Base-by-base conservation (phyloP, 768 basidiomycete species). In the button mushroom (Agaricus bisporus) region DNA sequence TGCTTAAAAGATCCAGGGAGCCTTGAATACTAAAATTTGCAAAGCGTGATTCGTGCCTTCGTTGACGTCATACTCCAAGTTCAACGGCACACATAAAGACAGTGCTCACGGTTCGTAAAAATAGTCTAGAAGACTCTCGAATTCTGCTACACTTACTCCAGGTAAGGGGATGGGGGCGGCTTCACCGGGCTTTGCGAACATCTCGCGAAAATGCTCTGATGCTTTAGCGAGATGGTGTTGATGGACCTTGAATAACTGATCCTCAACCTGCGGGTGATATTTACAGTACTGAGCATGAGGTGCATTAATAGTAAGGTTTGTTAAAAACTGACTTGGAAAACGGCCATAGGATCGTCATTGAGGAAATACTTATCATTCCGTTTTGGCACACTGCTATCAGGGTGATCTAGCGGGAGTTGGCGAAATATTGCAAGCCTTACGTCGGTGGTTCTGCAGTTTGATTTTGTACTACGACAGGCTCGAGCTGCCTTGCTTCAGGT, bases 41-140 rank as follows among this genome's bases (percentile, higher is more conserved):
- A n/a, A n/a, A n/a, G n/a, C n/a, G n/a, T n/a, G n/a, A n/a, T 28
- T 26, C 14, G 25, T 22, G 5, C 10, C 36, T 22, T 22, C 22
- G 6, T 14, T 11, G 9, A 42, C 35, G 8, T 15, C 1, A 12
- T 5, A 39, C 12, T 14, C 14, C 35, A 14, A 32, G 8, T 32
- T 32, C 32, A 32, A 43, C 11, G 5, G 5, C 26, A 29, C n/a
- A 8, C 29, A 5, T 2, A 29, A 29, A 32, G n/a, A 6, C 15
- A 26, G 26, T 18, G 60, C 68, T 41, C 41, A 73, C 74, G 69
- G 62, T 14, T 67, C 54, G 51, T 74, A 73, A 29, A 73, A 68
- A 56, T 70, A 74, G 12, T 73, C 65, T n/a, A 73, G 60, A 2
- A 76, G 63, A 7, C 61, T 60, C 48, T 73, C 72, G 48, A 75